Evolutionary conservation across 1,284 basidiomycete genomes (phyloP).

Genomic region (Macrocystidia cucumis): DNA sequence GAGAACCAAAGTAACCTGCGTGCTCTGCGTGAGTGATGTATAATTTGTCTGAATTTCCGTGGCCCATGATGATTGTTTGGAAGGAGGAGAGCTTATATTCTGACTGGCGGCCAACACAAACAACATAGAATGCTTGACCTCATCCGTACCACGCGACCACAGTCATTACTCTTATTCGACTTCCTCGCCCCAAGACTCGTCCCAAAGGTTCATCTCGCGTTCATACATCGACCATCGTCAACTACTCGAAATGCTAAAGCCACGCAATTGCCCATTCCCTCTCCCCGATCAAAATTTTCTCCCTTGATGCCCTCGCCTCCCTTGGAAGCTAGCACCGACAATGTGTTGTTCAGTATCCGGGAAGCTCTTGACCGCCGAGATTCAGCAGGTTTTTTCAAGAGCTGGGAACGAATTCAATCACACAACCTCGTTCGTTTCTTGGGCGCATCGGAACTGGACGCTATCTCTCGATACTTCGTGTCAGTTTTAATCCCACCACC

Average conservation of each 20-base stretch:
- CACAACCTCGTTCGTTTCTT: constrained; percentile 34
- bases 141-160: too few species aligned
- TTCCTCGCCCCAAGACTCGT: background rate
- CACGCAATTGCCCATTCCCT: background rate
- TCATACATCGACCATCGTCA: background rate
- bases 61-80: constrained; percentile 49
- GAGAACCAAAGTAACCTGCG: constrained; percentile 67
- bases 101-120: background rate
- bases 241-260: background rate
- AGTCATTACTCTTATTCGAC: background rate
- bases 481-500: constrained; percentile 16
- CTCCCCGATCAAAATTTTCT: background rate
- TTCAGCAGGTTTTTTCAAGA: constrained; percentile 19
- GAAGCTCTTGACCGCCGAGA: constrained; percentile 26
- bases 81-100: background rate
- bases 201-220: too few species aligned
- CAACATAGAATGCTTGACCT: constrained; percentile 3
- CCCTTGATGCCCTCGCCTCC: constrained; percentile 5
- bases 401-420: constrained; percentile 38
- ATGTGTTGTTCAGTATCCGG: constrained; percentile 25
- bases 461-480: constrained; percentile 28
- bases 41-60: constrained; percentile 79
- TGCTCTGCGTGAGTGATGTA: constrained; percentile 86
- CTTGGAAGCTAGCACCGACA: too few species aligned
- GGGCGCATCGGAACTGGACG: constrained; percentile 29